phyloP scores from a whole-genome alignment of 75 land plant species.

The Isoetes taiwanensis region DNA sequence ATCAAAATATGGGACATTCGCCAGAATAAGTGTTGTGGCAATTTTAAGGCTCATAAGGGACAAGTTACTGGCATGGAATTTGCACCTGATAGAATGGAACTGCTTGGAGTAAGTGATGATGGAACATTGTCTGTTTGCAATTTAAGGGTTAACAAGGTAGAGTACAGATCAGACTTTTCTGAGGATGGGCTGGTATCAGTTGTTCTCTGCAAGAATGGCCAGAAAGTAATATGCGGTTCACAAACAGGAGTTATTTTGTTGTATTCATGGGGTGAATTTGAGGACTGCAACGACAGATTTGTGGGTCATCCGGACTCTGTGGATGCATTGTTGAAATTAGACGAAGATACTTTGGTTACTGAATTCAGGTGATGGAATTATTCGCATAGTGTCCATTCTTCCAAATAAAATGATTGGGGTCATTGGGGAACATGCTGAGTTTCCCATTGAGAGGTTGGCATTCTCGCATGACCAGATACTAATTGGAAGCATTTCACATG shows the following conservation, averaged over 20 bases:
- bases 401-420: conserved; percentile 88
- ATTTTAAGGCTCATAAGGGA: conserved; percentile 69
- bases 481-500: conserved; percentile 89
- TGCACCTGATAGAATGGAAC: conserved; percentile 46
- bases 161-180: conserved; percentile 55
- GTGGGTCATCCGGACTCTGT: conserved; percentile 72
- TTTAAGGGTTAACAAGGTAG: conserved; percentile 60
- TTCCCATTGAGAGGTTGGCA: conserved; percentile 80
- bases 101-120: conserved; percentile 79
- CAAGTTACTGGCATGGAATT: conserved; percentile 83
- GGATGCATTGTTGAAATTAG: conserved; percentile 72
- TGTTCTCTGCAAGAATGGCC: conserved; percentile 72
- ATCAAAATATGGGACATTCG: conserved; percentile 98
- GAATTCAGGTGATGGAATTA: conserved; percentile 87
- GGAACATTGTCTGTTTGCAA: conserved; percentile 86
- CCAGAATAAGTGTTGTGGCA: conserved; percentile 62
- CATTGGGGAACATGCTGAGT: conserved; percentile 90
- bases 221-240: conserved; percentile 83
- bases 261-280: conserved; percentile 87
- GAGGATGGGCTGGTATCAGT: conserved; percentile 89
- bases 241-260: conserved; percentile 75
- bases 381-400: conserved; percentile 69
- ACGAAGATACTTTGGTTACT: conserved; percentile 83
- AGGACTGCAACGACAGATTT: conserved; percentile 95
- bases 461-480: conserved; percentile 58